Percentiles rank a stretch among this genome's conserved stretches.
phyloP scores from a whole-genome alignment of 345 rosid genomes.

The Cardamine resedifolia region DNA sequence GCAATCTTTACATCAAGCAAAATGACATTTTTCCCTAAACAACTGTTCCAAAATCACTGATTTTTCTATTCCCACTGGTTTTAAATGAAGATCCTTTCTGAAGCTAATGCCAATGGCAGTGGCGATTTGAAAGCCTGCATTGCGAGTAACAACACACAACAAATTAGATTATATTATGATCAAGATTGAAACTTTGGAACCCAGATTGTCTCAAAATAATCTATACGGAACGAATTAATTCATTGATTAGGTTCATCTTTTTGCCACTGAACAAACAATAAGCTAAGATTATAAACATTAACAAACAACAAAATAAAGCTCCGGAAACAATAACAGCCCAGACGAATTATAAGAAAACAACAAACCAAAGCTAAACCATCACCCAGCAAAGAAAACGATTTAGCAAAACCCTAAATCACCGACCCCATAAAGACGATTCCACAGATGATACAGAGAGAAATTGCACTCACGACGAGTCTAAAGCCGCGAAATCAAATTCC shows the following conservation, averaged over 20 bases:
- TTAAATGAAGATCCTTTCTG: constrained; percentile 1
- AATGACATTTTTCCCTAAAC: neutral
- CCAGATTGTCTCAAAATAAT: neutral
- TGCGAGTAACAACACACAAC: neutral
- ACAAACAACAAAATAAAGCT: neutral
- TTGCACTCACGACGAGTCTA: constrained; percentile 11
- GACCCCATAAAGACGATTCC: constrained; percentile 7
- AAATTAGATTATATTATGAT: neutral
- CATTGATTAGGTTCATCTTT: neutral
- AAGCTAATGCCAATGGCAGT: neutral
- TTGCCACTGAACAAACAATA: neutral
- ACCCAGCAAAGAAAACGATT: neutral
- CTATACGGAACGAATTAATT: neutral
- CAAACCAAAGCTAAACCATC: constrained; percentile 10
- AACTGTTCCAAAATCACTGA: constrained; percentile 5
- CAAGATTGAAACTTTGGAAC: neutral
- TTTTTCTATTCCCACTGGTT: neutral
- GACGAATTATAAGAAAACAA: neutral
- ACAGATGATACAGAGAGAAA: neutral
- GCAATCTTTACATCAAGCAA: constrained; percentile 15
- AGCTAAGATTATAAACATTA: neutral
- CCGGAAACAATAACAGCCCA: neutral
- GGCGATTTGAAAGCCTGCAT: constrained; percentile 23
- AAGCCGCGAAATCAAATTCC: neutral
- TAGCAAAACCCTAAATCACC: constrained; percentile 34